phyloP scores from a whole-genome alignment of 495 filamentous ascomycete species.

The Aspergillus baeticus region DNA sequence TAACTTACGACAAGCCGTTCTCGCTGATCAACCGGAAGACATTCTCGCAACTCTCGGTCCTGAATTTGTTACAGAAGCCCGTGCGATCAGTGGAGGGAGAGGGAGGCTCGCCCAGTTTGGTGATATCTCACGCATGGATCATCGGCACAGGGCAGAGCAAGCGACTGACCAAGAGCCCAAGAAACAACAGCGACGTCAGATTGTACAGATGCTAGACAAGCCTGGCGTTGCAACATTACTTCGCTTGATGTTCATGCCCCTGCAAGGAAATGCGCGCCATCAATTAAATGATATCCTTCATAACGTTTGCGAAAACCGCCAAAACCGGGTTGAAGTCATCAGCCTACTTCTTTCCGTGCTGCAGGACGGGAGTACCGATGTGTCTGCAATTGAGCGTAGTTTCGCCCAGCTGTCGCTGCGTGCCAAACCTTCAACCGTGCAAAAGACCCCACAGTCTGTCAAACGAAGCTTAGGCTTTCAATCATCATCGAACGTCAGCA shows the following conservation, averaged over 20 bases:
- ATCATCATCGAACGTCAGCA: constrained; percentile 52
- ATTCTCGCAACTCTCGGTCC: constrained; percentile 80
- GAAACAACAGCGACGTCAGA: constrained; percentile 74
- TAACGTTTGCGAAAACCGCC: constrained; percentile 88
- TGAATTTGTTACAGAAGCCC: constrained; percentile 82
- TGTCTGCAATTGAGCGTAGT: constrained; percentile 89
- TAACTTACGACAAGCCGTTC: constrained; percentile 75
- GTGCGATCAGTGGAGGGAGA: constrained; percentile 62
- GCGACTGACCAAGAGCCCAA: constrained; percentile 47
- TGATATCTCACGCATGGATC: constrained; percentile 46
- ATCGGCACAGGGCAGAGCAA: constrained; percentile 44
- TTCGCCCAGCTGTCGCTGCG: constrained; percentile 89
- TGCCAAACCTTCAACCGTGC: constrained; percentile 73
- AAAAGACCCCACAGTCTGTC: constrained; percentile 75
- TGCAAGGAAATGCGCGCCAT: constrained; percentile 76
- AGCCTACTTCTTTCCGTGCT: constrained; percentile 88
- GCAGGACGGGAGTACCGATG: constrained; percentile 93
- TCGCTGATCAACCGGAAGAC: constrained; percentile 90
- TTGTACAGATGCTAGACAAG: constrained; percentile 96
- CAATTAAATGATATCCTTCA: constrained; percentile 82
- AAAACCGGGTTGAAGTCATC: constrained; percentile 93
- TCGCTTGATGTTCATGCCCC: constrained; percentile 93
- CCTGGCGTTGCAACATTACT: constrained; percentile 90
- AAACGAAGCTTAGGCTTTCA: constrained; percentile 68
- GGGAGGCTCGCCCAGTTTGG: constrained; percentile 62